Evolutionary conservation across 2,329 filamentous ascomycete species (phyloP).

Genomic region (Tolypocladium inflatum): DNA sequence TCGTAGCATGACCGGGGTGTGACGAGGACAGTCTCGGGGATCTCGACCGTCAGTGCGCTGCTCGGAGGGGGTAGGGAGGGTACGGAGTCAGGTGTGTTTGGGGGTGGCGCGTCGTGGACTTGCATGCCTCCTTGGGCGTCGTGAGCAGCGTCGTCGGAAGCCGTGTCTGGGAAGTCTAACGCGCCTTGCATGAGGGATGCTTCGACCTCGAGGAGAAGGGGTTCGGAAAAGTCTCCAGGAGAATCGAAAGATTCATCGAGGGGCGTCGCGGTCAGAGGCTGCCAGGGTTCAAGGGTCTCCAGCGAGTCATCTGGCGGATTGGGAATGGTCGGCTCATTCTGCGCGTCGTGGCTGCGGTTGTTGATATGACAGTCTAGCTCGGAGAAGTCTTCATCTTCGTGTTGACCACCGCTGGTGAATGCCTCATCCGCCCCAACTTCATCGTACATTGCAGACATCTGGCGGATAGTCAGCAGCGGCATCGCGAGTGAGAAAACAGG

Average conservation of each 20-base stretch:
- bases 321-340: not conserved
- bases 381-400: not conserved
- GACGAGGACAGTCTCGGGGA: slow-evolving; percentile 16
- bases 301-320: not conserved
- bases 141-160: too few species aligned
- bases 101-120: too few species aligned
- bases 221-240: not conserved
- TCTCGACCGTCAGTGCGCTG: slow-evolving; percentile 10
- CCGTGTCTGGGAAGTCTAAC: not conserved
- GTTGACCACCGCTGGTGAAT: not conserved
- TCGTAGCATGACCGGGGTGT: slow-evolving; percentile 20
- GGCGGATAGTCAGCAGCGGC: not conserved
- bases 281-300: not conserved
- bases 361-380: not conserved
- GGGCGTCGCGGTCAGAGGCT: not conserved
- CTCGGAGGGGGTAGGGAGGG: too few species aligned
- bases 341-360: not conserved
- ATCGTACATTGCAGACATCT: not conserved
- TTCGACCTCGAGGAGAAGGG: not conserved
- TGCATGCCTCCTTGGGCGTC: too few species aligned
- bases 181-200: not conserved
- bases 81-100: too few species aligned
- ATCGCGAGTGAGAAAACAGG: not conserved
- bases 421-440: not conserved
- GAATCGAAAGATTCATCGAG: not conserved